Evolutionary conservation across 495 filamentous ascomycete genomes (phyloP).

Genomic region (Jackrogersella minutella): DNA sequence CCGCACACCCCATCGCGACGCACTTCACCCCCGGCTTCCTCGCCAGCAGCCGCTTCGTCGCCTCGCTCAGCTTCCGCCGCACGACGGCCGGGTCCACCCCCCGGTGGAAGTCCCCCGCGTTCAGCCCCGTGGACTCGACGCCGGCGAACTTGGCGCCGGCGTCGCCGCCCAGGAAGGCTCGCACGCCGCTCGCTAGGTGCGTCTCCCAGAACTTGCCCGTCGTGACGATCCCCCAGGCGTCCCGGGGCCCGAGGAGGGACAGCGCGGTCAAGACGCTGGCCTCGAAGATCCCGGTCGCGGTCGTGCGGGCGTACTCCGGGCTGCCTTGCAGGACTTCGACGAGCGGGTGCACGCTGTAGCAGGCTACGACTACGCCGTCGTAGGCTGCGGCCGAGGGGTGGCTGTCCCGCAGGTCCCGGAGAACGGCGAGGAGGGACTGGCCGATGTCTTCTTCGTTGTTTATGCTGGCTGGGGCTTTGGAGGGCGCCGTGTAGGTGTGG

Average conservation of each 20-base stretch:
- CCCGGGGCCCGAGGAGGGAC: slow-evolving; percentile 47
- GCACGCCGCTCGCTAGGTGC: slow-evolving; percentile 70
- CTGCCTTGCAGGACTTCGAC: slow-evolving; percentile 65
- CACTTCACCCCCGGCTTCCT: slow-evolving; percentile 64
- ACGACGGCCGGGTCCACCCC: slow-evolving; percentile 69
- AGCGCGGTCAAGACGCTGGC: slow-evolving; percentile 71
- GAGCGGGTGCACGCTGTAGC: slow-evolving; percentile 88
- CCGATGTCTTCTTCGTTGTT: slow-evolving; percentile 67
- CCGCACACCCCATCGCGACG: slow-evolving; percentile 83
- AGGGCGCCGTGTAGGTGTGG: slow-evolving; percentile 61
- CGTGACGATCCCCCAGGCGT: slow-evolving; percentile 87
- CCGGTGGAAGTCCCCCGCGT: slow-evolving; percentile 81
- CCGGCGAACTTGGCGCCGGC: slow-evolving; percentile 67
- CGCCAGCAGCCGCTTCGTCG: slow-evolving; percentile 69
- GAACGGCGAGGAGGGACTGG: slow-evolving; percentile 61
- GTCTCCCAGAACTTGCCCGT: slow-evolving; percentile 85
- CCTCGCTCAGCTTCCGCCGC: slow-evolving; percentile 69
- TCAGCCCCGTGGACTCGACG: slow-evolving; percentile 83
- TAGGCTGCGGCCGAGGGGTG: slow-evolving; percentile 60
- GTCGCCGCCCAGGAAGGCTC: slow-evolving; percentile 58
- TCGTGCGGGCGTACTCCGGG: slow-evolving; percentile 18
- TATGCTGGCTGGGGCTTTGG: slow-evolving; percentile 65
- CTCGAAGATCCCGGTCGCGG: slow-evolving; percentile 89
- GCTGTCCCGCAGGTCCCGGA: slow-evolving; percentile 53
- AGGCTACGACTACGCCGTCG: slow-evolving; percentile 85